Conservation (phyloP, 2,329 filamentous ascomycete species). For the Monilinia laxa region DNA sequence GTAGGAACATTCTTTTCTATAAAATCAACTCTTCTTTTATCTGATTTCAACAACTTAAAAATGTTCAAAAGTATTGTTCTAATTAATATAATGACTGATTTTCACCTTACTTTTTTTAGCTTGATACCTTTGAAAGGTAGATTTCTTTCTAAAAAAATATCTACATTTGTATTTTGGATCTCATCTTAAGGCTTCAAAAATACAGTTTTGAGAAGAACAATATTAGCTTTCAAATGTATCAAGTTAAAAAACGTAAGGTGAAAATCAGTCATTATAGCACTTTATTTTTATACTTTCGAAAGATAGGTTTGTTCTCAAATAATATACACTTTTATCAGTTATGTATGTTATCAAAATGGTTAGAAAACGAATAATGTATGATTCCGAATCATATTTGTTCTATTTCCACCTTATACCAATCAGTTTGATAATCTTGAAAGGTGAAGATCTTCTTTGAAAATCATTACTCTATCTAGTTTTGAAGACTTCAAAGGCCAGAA, state of each 20-base stretch:
- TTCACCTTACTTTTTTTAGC: background rate
- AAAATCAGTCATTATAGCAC: too few species aligned
- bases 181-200: background rate
- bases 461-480: background rate
- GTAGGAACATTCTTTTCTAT: too few species aligned
- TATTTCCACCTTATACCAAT: background rate
- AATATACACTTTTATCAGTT: too few species aligned
- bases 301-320: background rate
- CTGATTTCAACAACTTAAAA: background rate
- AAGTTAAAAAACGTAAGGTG: too few species aligned
- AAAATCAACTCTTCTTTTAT: too few species aligned
- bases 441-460: background rate
- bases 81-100: background rate
- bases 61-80: background rate
- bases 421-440: background rate
- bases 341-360: too few species aligned
- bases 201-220: background rate
- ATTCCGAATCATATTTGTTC: too few species aligned
- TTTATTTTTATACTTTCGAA: background rate
- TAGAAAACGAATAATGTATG: too few species aligned
- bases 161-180: background rate
- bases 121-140: background rate
- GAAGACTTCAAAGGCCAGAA: too few species aligned
- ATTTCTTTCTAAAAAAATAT: background rate
- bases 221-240: background rate